A percentile compares a stretch with the other conserved stretches of the same genome.
Conservation (phyloP, 2,329 filamentous ascomycete genomes). For the Rugonectria rugulosa region DNA sequence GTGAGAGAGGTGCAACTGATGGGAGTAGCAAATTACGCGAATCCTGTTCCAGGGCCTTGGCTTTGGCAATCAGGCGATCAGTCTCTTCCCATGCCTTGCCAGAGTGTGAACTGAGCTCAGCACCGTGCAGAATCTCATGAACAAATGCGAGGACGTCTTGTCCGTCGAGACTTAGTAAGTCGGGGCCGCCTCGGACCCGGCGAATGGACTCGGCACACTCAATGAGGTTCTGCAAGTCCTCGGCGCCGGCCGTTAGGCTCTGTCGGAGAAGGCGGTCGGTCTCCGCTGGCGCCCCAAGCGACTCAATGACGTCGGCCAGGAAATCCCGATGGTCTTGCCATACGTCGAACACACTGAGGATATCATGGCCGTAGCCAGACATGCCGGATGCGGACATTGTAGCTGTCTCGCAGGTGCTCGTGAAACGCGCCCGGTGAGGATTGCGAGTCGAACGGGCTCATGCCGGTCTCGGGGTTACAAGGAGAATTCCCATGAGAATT, state of each 20-base stretch:
- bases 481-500: no score
- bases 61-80: constrained; percentile 45
- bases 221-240: constrained; percentile 46
- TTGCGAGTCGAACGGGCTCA: no score
- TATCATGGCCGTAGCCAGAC: constrained; percentile 35
- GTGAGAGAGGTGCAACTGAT: constrained; percentile 5
- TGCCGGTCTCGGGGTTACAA: no score
- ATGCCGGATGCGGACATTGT: constrained; percentile 22
- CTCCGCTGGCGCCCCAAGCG: constrained; percentile 38
- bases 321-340: constrained; percentile 41
- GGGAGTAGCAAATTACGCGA: constrained; percentile 25
- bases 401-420: not conserved
- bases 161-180: constrained; percentile 38
- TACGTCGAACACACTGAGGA: constrained; percentile 45
- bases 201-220: constrained; percentile 44
- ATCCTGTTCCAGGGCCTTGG: constrained; percentile 39
- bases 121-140: constrained; percentile 32
- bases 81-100: constrained; percentile 44
- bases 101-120: constrained; percentile 4
- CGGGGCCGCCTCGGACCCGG: constrained; percentile 9
- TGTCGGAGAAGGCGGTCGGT: constrained; percentile 37
- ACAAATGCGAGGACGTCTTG: constrained; percentile 45
- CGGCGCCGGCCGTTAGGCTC: constrained; percentile 43
- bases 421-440: not conserved
- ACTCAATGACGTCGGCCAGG: constrained; percentile 42